Evolutionary conservation across 352 stramenopile species (phyloP).

Genomic region (Phytophthora ohioensis): DNA sequence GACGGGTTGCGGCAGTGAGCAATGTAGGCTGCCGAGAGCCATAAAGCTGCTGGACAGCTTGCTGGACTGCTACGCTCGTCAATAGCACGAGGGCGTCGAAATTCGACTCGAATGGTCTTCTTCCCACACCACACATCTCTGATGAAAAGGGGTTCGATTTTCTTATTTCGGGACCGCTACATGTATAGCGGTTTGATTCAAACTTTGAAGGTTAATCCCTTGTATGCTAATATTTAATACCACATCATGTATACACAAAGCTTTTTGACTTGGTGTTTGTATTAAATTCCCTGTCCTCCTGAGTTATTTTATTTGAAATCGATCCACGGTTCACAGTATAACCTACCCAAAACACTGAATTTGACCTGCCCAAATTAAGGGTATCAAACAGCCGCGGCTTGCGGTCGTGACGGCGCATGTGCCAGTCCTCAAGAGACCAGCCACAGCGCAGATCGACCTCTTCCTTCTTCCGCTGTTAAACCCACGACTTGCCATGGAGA

Average conservation of each 20-base stretch:
- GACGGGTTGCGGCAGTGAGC: not conserved
- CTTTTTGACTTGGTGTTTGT: not conserved
- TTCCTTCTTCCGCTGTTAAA: not conserved
- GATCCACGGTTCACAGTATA: not conserved
- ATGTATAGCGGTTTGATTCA: too few relatives aligned
- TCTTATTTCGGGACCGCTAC: constrained; percentile 1
- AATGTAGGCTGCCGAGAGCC: not conserved
- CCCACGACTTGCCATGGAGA: constrained; percentile 29
- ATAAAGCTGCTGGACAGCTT: not conserved
- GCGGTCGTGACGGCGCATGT: constrained; percentile 13
- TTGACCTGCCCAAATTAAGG: not conserved
- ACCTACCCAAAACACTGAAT: constrained; percentile 1
- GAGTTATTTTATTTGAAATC: too few relatives aligned
- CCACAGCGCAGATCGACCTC: constrained; percentile 14
- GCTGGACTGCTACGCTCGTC: not conserved
- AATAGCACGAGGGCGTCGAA: not conserved
- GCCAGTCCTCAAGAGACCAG: constrained; percentile 34
- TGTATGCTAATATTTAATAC: too few relatives aligned
- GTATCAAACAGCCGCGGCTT: not conserved
- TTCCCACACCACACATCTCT: constrained; percentile 3
- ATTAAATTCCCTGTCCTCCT: too few relatives aligned
- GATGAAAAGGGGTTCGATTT: constrained; percentile 7
- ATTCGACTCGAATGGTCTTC: not conserved
- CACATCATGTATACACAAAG: not conserved
- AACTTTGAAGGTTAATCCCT: too few relatives aligned